phyloP scores from a whole-genome alignment of 2,329 filamentous ascomycete genomes.

The Monosporascus sp. region DNA sequence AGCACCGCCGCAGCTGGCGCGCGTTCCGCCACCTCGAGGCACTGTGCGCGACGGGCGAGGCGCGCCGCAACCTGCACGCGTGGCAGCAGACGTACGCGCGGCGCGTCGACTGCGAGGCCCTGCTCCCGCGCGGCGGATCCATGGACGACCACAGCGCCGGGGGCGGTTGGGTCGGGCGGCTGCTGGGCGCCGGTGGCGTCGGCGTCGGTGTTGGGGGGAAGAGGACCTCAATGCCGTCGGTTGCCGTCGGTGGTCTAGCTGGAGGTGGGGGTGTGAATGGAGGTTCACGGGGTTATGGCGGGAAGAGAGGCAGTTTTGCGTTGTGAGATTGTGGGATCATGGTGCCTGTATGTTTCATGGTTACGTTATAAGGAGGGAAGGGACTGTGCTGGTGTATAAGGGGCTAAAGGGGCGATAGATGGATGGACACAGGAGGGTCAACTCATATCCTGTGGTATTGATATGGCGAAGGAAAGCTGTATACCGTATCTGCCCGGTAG shows the following conservation, averaged over 20 bases:
- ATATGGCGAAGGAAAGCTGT: too few species aligned
- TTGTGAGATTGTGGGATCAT: not conserved
- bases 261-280: constrained; percentile 1
- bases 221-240: not conserved
- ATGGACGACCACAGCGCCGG: constrained; percentile 14
- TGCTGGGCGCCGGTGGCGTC: constrained; percentile 15
- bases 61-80: constrained; percentile 38
- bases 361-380: too few species aligned
- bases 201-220: not conserved
- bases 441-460: too few species aligned
- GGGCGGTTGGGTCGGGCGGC: constrained; percentile 19
- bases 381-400: too few species aligned
- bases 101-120: constrained; percentile 26
- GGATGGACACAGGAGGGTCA: too few species aligned
- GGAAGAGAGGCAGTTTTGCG: constrained; percentile 4
- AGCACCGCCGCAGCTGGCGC: constrained; percentile 37
- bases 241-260: constrained; percentile 2
- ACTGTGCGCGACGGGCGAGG: constrained; percentile 42
- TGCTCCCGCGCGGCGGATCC: constrained; percentile 33
- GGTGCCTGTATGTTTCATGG: too few species aligned
- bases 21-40: constrained; percentile 42
- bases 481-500: too few species aligned
- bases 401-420: too few species aligned
- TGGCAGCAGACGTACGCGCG: constrained; percentile 48
- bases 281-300: not conserved